Percentiles rank a stretch among this genome's conserved stretches.
phyloP scores from a whole-genome alignment of 2,329 filamentous ascomycete species.

The Metarhizium rileyi region DNA sequence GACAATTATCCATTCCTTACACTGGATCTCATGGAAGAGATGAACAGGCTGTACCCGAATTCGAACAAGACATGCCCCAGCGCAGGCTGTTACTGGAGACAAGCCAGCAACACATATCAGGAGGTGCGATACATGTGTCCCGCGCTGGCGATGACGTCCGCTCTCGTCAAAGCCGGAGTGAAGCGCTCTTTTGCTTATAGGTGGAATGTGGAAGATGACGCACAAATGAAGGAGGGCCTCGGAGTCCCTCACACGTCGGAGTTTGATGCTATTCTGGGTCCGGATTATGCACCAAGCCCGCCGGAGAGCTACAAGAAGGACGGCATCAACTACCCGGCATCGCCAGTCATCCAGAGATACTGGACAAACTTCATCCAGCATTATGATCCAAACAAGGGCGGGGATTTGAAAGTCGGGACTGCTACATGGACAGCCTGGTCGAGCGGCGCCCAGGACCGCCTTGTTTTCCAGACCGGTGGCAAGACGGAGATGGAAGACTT shows the following conservation, averaged over 20 bases:
- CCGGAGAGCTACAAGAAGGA: constrained; percentile 46
- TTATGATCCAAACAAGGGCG: constrained; percentile 51
- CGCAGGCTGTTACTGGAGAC: constrained; percentile 27
- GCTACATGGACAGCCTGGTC: constrained; percentile 33
- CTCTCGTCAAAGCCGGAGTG: constrained; percentile 21
- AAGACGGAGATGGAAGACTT: constrained; percentile 30
- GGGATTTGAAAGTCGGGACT: constrained; percentile 14
- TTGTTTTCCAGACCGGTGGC: constrained; percentile 31
- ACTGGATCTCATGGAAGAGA: constrained; percentile 19
- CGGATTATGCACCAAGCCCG: constrained; percentile 39
- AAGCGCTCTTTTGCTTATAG: constrained; percentile 55
- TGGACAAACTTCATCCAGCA: constrained; percentile 64
- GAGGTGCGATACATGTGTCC: constrained; percentile 28
- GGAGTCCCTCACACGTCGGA: constrained; percentile 63
- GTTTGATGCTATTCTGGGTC: constrained; percentile 57
- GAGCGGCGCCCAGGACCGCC: constrained; percentile 16
- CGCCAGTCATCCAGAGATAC: constrained; percentile 56
- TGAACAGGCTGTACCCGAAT: constrained; percentile 27
- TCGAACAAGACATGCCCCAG: constrained; percentile 21
- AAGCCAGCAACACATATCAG: constrained; percentile 25
- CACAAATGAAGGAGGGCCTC: constrained; percentile 38
- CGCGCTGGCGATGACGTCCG: constrained; percentile 19
- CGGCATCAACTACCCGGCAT: constrained; percentile 44
- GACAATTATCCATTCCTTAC: constrained; percentile 25
- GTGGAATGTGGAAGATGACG: constrained; percentile 55